Base-by-base conservation (phyloP, 2,329 filamentous ascomycete genomes). In the Apiospora kogelbergensis region DNA sequence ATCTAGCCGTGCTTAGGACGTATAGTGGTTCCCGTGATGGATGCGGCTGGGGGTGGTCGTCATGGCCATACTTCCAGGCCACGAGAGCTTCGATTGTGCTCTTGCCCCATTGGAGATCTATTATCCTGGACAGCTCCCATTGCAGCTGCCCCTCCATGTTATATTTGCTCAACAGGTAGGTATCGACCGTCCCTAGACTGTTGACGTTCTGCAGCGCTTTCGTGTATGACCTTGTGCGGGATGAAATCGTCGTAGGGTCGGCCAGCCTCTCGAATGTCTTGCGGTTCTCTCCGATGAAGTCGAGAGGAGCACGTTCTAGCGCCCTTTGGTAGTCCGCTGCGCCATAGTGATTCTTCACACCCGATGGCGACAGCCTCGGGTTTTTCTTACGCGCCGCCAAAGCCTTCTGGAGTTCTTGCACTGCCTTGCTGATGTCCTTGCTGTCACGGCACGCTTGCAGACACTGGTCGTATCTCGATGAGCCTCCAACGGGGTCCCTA, bases 251-350 rank as follows among this genome's bases (percentile, higher is more conserved):
- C 30, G 53, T 37, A 13, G 53, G 53, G 30, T 60, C 53, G 26
- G 30, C 20, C 37, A 60, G 9, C 9, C 63, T 41, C 22, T 65
- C 63, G 63, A 44, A 44, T 2, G 37, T 30, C 37, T 24, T 41
- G 37, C 63, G 63, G 63, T 65, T 65, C 63, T 65, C 63, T 24
- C 63, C 63, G 13, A 65, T 44, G 40, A 65, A 65, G 40, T 65
- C 63, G n/a, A 65, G 63, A 44, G 63, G 63, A 20, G 63, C 63
- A 60, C 53, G 53, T 37, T 60, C 53, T 20, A 60, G 30, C n/a
- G 53, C 26, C 17, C 33, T 60, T 37, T 60, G 53, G 10, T 60
- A 22, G 30, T 60, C 53, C 6, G 7, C 2, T 30, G 20, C 20
- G 20, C 30, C 22, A 60, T 60, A 60, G 3, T 37, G 10, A 11